Evolutionary conservation across 257 asterid genomes (phyloP), one percentile per base, ranked within the genome.

Genomic region (Capsicum baccatum): DNA sequence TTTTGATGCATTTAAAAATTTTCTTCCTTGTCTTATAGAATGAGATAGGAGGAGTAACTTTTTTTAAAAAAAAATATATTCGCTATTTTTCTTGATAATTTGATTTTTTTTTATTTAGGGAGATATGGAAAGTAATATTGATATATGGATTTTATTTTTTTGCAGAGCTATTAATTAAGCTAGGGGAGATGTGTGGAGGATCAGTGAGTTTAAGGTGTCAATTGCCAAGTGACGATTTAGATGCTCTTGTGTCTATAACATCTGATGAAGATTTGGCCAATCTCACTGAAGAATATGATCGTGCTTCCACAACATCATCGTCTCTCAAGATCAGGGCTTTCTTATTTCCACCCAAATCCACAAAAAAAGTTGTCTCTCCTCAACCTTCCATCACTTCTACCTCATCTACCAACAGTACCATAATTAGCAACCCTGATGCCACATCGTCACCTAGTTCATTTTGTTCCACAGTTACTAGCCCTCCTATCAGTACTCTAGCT

Each of bases 221-320:
- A 76, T 82, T 95, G 69, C 98, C 98, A 16, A 69, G 87, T 0
- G 98, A 95, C 63, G 98, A 95, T 80, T 68, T 94, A 84, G 98
- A 95, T 89, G 97, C 98, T 0, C 83, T 95, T 62, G 90, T 95
- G 6, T 90, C 98, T 3, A 87, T 95, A 62, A 95, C 95, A 68
- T 92, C 93, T 57, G 97, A 92, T 35, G 97, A 95, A 83, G 98
- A 95, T 87, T 94, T 95, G 1, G 86, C 87, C 17, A 91, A 92
- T 85, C 91, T 95, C 83, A 89, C 94, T 69, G 99, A 95, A 87
- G 99, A 95, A 87, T 92, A 94, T 89, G 93, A 92, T 37, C 91
- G 81, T 39, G 86, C 62, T 10, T 89, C 91, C 0, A 86, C 85
- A 79, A 50, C 85, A 76, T 59, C 92, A 39, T 9, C 90, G 11